phyloP scores from a whole-genome alignment of 352 stramenopile species.

The Phytophthora sp. region DNA sequence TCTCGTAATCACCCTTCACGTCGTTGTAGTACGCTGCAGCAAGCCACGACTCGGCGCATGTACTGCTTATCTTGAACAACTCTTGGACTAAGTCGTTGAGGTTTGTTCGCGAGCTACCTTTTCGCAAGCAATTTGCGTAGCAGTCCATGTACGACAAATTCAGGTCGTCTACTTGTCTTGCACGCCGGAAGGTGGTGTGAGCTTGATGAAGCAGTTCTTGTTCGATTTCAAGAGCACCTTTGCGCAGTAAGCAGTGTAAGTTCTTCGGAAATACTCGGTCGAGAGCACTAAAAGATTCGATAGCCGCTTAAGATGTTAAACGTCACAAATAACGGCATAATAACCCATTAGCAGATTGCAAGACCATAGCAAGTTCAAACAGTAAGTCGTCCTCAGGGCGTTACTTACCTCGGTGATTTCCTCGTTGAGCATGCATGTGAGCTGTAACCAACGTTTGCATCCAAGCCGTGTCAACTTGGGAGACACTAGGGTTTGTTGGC shows the following conservation, averaged over 20 bases:
- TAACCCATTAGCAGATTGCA: constrained; percentile 6
- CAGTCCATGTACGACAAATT: constrained; percentile 71
- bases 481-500: constrained; percentile 1
- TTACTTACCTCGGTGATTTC: constrained; percentile 45
- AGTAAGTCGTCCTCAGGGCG: neutral
- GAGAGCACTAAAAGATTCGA: constrained; percentile 46
- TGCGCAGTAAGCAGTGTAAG: constrained; percentile 61
- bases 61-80: constrained; percentile 66
- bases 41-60: constrained; percentile 68
- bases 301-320: constrained; percentile 28
- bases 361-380: neutral
- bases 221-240: constrained; percentile 66
- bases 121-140: constrained; percentile 68
- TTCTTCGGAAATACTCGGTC: constrained; percentile 67
- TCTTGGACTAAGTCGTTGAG: constrained; percentile 75
- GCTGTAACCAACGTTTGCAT: constrained; percentile 62
- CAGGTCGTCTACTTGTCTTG: constrained; percentile 67
- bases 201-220: constrained; percentile 66
- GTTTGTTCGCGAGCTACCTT: constrained; percentile 44
- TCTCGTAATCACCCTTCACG: constrained; percentile 74
- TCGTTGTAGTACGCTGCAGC: constrained; percentile 79
- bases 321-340: neutral
- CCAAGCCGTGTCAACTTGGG: constrained; percentile 49
- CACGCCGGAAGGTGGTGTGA: constrained; percentile 55
- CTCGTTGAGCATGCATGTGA: constrained; percentile 53